Conservation (phyloP, 2,329 filamentous ascomycete genomes). For the Aspergillus awamori region DNA sequence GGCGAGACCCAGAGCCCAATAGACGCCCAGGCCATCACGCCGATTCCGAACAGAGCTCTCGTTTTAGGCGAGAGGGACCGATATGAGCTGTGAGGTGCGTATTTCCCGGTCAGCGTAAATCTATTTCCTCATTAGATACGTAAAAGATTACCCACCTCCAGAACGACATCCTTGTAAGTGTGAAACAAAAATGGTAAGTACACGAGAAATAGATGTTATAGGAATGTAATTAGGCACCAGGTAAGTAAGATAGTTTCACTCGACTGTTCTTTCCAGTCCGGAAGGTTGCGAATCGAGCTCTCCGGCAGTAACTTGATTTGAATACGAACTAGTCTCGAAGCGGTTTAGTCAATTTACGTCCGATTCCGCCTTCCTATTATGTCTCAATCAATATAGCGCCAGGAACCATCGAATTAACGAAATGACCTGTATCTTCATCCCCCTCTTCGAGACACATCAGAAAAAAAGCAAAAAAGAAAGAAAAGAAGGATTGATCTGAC, state of each 20-base stretch:
- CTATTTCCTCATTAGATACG: not conserved
- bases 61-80: slow-evolving; percentile 70
- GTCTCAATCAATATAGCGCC: slow-evolving; percentile 4
- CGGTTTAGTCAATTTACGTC: not conserved
- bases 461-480: not conserved
- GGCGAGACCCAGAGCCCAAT: slow-evolving; percentile 75
- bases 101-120: not conserved
- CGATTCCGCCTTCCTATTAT: slow-evolving; percentile 5
- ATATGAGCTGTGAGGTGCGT: slow-evolving; percentile 60
- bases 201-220: not conserved
- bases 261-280: not conserved
- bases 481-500: not conserved
- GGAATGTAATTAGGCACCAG: not conserved
- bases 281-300: not conserved
- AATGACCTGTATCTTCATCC: not conserved
- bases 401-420: slow-evolving; percentile 2
- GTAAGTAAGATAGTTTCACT: not conserved
- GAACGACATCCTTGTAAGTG: slow-evolving; percentile 36
- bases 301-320: not conserved
- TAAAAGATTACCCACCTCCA: slow-evolving; percentile 37
- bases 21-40: slow-evolving; percentile 74
- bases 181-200: not conserved
- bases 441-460: not conserved
- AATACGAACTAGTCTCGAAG: not conserved
- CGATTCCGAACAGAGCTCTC: slow-evolving; percentile 71